phyloP scores from a whole-genome alignment of 192 early-diverging fungal species.

The Diversispora eburnea region DNA sequence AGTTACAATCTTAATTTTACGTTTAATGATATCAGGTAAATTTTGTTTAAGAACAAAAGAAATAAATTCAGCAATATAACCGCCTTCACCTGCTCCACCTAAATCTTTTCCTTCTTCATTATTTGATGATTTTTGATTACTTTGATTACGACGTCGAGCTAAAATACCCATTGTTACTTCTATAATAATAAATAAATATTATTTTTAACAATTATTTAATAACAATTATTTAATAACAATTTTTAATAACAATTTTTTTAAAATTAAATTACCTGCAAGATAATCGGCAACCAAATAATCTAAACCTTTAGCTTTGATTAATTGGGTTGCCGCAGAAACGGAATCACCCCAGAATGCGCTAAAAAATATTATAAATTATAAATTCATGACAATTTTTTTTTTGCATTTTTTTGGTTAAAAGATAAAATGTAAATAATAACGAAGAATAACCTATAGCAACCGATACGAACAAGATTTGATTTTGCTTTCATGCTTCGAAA shows the following conservation, averaged over 20 bases:
- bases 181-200: constrained; percentile 19
- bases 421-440: not conserved
- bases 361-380: not conserved
- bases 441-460: constrained; percentile 41
- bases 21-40: constrained; percentile 47
- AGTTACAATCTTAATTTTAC: constrained; percentile 58
- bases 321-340: constrained; percentile 49
- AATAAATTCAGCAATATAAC: constrained; percentile 60
- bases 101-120: constrained; percentile 32
- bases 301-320: constrained; percentile 44
- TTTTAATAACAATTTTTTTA: not conserved
- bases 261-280: constrained; percentile 45
- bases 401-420: not conserved
- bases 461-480: constrained; percentile 47
- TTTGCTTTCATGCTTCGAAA: no score
- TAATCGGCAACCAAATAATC: constrained; percentile 64
- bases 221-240: not conserved
- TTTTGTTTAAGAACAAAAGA: constrained; percentile 48
- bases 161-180: constrained; percentile 71
- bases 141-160: constrained; percentile 47
- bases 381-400: not conserved
- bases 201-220: not conserved
- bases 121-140: constrained; percentile 19
- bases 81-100: constrained; percentile 45
- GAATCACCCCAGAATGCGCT: constrained; percentile 62